Conservation (phyloP, 2,329 filamentous ascomycete genomes). For the Biscogniauxia sp. region DNA sequence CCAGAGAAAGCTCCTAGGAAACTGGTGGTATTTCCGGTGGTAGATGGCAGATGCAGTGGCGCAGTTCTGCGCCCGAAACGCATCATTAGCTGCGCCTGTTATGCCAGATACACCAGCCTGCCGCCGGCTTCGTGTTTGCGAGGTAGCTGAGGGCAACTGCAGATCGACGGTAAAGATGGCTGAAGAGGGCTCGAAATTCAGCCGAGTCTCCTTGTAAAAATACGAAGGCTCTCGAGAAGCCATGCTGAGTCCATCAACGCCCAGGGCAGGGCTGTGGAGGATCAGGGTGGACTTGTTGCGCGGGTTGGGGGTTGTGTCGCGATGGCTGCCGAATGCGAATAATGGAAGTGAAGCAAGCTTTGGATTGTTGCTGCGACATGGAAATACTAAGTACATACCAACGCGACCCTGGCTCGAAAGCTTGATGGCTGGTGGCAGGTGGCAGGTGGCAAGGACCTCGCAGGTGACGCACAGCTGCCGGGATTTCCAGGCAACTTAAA, state of each 20-base stretch:
- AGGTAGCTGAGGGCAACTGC: slow-evolving; percentile 57
- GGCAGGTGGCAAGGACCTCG: neutral
- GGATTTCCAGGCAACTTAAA: neutral
- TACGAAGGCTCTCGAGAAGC: slow-evolving; percentile 59
- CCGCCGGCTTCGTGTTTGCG: slow-evolving; percentile 42
- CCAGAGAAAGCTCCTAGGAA: slow-evolving; percentile 88
- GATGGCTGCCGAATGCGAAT: neutral
- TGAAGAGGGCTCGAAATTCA: slow-evolving; percentile 75
- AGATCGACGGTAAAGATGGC: slow-evolving; percentile 69
- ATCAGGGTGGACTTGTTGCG: slow-evolving; percentile 13
- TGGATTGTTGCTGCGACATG: slow-evolving; percentile 3
- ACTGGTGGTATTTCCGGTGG: slow-evolving; percentile 72
- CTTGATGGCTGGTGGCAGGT: slow-evolving; percentile 5
- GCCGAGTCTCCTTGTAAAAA: slow-evolving; percentile 82
- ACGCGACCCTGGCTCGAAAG: slow-evolving; percentile 10
- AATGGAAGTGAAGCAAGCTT: slow-evolving; percentile 1
- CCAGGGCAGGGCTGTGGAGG: slow-evolving; percentile 14
- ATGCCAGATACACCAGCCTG: slow-evolving; percentile 39
- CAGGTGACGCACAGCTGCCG: neutral
- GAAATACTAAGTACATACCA: slow-evolving; percentile 11
- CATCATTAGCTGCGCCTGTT: slow-evolving; percentile 61
- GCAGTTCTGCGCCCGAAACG: slow-evolving; percentile 70
- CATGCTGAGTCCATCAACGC: slow-evolving; percentile 66
- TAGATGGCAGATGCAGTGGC: slow-evolving; percentile 80
- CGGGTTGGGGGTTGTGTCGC: slow-evolving; percentile 1